Evolutionary conservation across 2,329 filamentous ascomycete genomes (phyloP).

Genomic region (Bipolaris cookei): DNA sequence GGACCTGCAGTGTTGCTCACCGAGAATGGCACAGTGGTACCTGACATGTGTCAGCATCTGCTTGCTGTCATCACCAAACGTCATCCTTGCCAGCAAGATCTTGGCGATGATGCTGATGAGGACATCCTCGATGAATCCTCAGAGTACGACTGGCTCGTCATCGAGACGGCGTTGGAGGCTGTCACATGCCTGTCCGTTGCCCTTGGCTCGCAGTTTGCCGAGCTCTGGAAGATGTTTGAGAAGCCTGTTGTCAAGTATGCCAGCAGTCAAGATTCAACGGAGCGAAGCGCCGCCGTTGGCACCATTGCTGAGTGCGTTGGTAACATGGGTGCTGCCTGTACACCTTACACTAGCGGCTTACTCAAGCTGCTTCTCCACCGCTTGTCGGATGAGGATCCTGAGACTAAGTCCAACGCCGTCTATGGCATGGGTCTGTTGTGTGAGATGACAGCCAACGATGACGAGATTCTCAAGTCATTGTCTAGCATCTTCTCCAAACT

Average conservation of each 20-base stretch:
- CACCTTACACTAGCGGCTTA: conserved; percentile 77
- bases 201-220: conserved; percentile 78
- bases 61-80: conserved; percentile 83
- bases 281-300: conserved; percentile 88
- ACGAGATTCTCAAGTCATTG: conserved; percentile 76
- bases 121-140: conserved; percentile 75
- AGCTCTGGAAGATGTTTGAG: conserved; percentile 96
- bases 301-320: conserved; percentile 90
- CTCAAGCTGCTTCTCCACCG: conserved; percentile 84
- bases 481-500: conserved; percentile 81
- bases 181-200: conserved; percentile 83
- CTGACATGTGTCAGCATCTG: conserved; percentile 77
- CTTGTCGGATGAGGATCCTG: conserved; percentile 84
- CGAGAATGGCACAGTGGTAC: conserved; percentile 67
- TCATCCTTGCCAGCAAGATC: conserved; percentile 91
- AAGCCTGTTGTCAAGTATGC: conserved; percentile 89
- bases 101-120: conserved; percentile 77
- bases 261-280: conserved; percentile 81
- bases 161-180: conserved; percentile 93
- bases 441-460: conserved; percentile 76
- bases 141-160: conserved; percentile 96
- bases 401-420: conserved; percentile 93
- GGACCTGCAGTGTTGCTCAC: conserved; percentile 84
- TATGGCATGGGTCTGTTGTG: conserved; percentile 89
- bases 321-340: conserved; percentile 81